Evolutionary conservation across 495 filamentous ascomycete genomes (phyloP).

Genomic region (Aspergillus kassunensis): DNA sequence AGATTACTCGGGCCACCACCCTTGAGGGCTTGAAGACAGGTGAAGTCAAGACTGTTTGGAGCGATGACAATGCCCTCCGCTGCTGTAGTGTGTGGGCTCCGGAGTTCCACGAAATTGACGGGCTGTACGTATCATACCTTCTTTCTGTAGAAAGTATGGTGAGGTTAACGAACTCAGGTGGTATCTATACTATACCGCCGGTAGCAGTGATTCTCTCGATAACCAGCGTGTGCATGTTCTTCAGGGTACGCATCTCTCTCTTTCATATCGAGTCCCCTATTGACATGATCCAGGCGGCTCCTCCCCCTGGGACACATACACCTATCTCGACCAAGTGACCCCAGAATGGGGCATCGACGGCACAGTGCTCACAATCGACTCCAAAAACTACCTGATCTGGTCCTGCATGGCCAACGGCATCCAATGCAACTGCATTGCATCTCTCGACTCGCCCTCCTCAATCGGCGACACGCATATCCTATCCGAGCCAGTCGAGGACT

Average conservation of each 20-base stretch:
- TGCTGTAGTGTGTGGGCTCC: conserved; percentile 51
- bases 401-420: conserved; percentile 9
- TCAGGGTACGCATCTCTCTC: conserved; percentile 8
- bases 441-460: conserved; percentile 7
- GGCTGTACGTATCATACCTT: conserved; percentile 21
- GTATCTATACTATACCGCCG: conserved; percentile 19
- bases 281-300: neutral
- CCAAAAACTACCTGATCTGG: conserved; percentile 11
- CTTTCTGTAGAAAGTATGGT: neutral
- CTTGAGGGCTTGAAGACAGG: conserved; percentile 44
- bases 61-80: conserved; percentile 25
- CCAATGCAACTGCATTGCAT: conserved; percentile 10
- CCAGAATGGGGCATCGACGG: conserved; percentile 11
- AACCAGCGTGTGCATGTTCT: conserved; percentile 15
- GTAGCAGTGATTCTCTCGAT: conserved; percentile 12
- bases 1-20: conserved; percentile 44
- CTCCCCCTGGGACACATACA: conserved; percentile 11
- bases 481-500: conserved; percentile 8
- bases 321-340: conserved; percentile 9
- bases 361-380: conserved; percentile 1
- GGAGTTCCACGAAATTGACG: conserved; percentile 45
- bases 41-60: conserved; percentile 38
- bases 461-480: conserved; percentile 7
- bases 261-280: neutral
- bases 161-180: conserved; percentile 3